Evolutionary conservation across 345 rosid genomes (phyloP).

Genomic region (Melaleuca alternifolia): DNA sequence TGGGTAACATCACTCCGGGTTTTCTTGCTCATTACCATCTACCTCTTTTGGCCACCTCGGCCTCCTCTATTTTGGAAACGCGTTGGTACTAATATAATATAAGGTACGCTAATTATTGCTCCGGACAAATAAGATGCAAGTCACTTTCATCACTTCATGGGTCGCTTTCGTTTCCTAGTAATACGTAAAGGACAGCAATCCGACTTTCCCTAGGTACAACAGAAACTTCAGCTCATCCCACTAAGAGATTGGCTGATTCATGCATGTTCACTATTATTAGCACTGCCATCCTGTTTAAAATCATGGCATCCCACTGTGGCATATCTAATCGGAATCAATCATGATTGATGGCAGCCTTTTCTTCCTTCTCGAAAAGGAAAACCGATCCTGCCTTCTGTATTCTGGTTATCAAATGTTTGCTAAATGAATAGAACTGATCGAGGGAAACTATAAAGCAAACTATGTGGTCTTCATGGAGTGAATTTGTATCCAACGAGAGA

Average conservation of each 20-base stretch:
- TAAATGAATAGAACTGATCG: not conserved
- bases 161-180: not conserved
- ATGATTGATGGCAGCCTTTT: not conserved
- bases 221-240: not conserved
- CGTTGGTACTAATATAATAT: not conserved
- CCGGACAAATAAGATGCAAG: conserved; percentile 1
- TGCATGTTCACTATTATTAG: not conserved
- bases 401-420: not conserved
- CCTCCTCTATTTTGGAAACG: not conserved
- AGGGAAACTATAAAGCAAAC: not conserved
- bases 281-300: not conserved
- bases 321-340: not conserved
- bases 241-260: not conserved
- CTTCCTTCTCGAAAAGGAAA: not conserved
- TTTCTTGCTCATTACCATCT: conserved; percentile 16
- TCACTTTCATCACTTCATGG: conserved; percentile 10
- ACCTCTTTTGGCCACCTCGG: not conserved
- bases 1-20: conserved; percentile 51
- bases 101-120: not conserved
- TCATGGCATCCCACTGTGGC: not conserved
- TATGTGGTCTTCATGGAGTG: not conserved
- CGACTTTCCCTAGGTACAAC: conserved; percentile 1
- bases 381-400: not conserved
- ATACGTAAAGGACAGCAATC: not conserved
- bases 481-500: not conserved